Conservation (phyloP, 176 grass and related monocot genomes). For the Rhynchospora pubera region DNA sequence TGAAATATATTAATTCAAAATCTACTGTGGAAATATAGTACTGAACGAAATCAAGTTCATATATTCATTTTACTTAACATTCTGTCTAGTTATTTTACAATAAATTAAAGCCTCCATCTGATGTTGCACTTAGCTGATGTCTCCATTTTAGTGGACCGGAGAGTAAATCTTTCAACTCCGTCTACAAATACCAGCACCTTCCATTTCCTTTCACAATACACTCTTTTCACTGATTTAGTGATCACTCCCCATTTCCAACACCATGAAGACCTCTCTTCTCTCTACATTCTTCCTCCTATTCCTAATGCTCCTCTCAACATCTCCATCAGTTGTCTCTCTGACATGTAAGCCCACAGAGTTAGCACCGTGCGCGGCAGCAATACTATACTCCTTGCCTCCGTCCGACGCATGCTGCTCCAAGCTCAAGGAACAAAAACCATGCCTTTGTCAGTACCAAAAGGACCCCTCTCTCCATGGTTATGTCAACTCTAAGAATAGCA, state of each 20-base stretch:
- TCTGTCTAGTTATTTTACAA: too few species aligned
- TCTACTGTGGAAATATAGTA: too few species aligned
- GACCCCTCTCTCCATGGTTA: constrained; percentile 56
- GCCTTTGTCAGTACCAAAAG: constrained; percentile 82
- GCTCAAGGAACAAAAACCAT: constrained; percentile 67
- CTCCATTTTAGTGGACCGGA: background rate
- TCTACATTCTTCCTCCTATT: constrained; percentile 16
- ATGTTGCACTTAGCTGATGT: background rate
- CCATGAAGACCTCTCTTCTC: constrained; percentile 15
- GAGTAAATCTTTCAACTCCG: background rate
- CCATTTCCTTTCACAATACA: background rate
- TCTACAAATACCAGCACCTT: background rate
- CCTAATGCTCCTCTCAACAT: background rate
- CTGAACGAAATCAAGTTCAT: too few species aligned
- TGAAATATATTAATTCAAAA: too few species aligned
- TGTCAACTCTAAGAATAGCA: constrained; percentile 88
- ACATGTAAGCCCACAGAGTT: constrained; percentile 60
- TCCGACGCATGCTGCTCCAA: constrained; percentile 49
- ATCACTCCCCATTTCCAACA: background rate
- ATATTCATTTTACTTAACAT: too few species aligned
- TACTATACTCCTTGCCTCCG: constrained; percentile 47
- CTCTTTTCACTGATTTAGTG: background rate
- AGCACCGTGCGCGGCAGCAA: constrained; percentile 55
- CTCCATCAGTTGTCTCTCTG: constrained; percentile 19
- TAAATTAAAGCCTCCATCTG: too few species aligned